Evolutionary conservation across 768 basidiomycete genomes (phyloP).

Genomic region (Termitomyces sp.): DNA sequence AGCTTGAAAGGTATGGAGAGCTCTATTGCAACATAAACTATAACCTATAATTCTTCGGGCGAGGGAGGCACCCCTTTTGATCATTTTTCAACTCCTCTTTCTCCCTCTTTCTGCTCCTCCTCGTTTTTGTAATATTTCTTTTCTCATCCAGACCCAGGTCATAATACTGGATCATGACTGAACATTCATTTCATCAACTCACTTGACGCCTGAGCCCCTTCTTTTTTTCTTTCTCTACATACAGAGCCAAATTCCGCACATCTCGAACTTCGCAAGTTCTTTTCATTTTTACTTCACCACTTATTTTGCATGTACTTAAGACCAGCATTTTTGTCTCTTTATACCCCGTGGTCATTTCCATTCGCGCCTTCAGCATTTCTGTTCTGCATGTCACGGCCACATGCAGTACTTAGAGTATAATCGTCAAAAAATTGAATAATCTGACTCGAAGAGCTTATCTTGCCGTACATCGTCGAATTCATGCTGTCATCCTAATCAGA

Average conservation of each 20-base stretch:
- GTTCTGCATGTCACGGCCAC: background rate
- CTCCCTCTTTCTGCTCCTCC: background rate
- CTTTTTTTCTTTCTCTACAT: background rate
- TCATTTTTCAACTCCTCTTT: background rate
- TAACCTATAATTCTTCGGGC: background rate
- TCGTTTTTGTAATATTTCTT: background rate
- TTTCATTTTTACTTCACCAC: background rate
- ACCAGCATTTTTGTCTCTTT: background rate
- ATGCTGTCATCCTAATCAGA: background rate
- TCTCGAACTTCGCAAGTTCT: background rate
- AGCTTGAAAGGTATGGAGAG: slow-evolving; percentile 24
- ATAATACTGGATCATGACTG: background rate
- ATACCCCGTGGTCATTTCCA: slow-evolving; percentile 1
- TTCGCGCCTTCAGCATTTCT: background rate
- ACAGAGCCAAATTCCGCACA: background rate
- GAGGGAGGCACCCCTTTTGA: slow-evolving; percentile 5
- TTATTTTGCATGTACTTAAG: background rate
- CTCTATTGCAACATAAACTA: slow-evolving; percentile 11
- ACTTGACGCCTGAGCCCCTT: background rate
- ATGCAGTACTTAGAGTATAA: background rate
- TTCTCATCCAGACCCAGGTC: background rate
- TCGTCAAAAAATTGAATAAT: background rate
- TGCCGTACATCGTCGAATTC: background rate
- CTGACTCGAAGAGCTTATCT: background rate
- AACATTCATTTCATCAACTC: background rate